phyloP scores from a whole-genome alignment of 169 alveolate species.

The Cryptosporidium ubiquitum region DNA sequence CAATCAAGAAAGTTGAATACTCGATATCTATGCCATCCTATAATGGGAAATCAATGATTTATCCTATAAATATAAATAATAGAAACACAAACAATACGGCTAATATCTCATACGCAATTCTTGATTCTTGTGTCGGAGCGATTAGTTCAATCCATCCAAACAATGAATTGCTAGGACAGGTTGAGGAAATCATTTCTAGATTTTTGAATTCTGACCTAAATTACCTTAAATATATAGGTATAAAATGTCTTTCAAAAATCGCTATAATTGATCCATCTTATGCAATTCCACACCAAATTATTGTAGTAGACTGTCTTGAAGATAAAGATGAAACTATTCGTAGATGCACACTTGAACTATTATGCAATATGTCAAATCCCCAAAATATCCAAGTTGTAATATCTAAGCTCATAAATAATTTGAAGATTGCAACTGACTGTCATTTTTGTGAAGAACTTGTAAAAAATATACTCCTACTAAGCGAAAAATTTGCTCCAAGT shows the following conservation, averaged over 20 bases:
- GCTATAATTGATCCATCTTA: conserved; percentile 90
- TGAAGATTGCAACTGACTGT: conserved; percentile 86
- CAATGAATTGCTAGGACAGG: conserved; percentile 87
- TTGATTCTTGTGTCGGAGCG: conserved; percentile 91
- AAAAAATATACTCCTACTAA: conserved; percentile 83
- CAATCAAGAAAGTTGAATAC: conserved; percentile 90
- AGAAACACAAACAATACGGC: conserved; percentile 90
- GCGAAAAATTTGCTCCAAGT: conserved; percentile 90
- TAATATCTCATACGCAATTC: conserved; percentile 85
- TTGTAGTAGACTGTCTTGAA: conserved; percentile 95
- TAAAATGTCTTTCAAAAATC: conserved; percentile 89
- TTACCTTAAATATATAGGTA: conserved; percentile 92
- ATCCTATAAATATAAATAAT: conserved; percentile 44
- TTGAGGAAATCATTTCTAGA: conserved; percentile 91
- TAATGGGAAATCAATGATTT: conserved; percentile 35
- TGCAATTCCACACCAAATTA: conserved; percentile 92
- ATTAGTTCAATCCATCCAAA: conserved; percentile 91
- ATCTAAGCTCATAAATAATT: conserved; percentile 87
- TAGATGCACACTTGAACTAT: conserved; percentile 91
- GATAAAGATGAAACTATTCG: conserved; percentile 95
- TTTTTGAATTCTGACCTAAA: conserved; percentile 88
- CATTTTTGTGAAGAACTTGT: conserved; percentile 88
- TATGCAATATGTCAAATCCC: conserved; percentile 93
- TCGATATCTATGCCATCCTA: conserved; percentile 16
- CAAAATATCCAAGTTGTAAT: conserved; percentile 92